phyloP scores from a whole-genome alignment of 495 filamentous ascomycete genomes.

The Schizothecium vesticola region DNA sequence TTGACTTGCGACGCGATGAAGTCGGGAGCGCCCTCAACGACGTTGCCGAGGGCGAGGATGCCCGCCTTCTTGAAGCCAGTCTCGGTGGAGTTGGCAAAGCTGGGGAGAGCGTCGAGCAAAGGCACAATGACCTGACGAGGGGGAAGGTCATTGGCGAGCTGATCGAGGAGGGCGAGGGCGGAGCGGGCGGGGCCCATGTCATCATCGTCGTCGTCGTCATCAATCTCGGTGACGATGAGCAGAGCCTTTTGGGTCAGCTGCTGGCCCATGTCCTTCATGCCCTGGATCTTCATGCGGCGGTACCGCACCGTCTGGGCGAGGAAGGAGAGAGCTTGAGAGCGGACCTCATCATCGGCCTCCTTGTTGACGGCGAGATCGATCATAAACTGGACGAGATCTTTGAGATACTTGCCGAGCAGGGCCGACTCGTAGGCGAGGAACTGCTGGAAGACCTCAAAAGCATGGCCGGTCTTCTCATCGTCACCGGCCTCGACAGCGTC shows the following conservation, averaged over 20 bases:
- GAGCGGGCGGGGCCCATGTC: conserved; percentile 82
- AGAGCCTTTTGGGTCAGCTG: conserved; percentile 80
- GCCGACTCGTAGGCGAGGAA: conserved; percentile 82
- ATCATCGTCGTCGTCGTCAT: conserved; percentile 82
- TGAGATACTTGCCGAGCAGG: conserved; percentile 80
- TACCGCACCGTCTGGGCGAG: conserved; percentile 87
- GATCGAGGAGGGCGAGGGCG: conserved; percentile 83
- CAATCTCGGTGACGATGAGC: conserved; percentile 82
- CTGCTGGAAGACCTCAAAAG: conserved; percentile 97
- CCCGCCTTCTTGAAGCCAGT: conserved; percentile 81
- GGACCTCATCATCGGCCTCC: conserved; percentile 71
- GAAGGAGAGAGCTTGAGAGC: conserved; percentile 87
- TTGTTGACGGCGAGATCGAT: conserved; percentile 75
- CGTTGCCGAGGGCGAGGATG: conserved; percentile 86
- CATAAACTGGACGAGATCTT: conserved; percentile 90
- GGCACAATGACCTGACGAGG: conserved; percentile 94
- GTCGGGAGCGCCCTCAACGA: conserved; percentile 93
- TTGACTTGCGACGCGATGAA: conserved; percentile 88
- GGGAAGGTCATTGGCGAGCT: conserved; percentile 78
- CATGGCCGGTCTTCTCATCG: conserved; percentile 79
- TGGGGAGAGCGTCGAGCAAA: conserved; percentile 73
- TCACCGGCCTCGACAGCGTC: conserved; percentile 68
- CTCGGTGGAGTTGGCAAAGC: conserved; percentile 66
- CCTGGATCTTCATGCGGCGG: conserved; percentile 92
- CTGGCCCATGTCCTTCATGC: conserved; percentile 66